Evolutionary conservation across 2,329 filamentous ascomycete genomes (phyloP).

Genomic region (Chaetomiaceae sp.): DNA sequence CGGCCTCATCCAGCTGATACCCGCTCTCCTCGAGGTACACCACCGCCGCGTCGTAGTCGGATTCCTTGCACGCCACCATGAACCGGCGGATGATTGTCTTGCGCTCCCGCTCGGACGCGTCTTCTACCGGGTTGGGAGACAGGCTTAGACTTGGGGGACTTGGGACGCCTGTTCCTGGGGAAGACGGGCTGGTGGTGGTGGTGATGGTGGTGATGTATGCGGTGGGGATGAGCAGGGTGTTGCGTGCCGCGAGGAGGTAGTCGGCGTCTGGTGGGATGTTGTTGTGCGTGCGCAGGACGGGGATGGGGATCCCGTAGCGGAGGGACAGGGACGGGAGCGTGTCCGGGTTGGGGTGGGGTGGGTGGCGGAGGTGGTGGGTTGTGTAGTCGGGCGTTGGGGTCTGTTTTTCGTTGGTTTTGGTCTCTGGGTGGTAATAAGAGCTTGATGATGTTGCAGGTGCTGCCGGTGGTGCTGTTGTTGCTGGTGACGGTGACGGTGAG

Average conservation of each 20-base stretch:
- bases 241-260: constrained; percentile 64
- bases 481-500: constrained; percentile 35
- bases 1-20: constrained; percentile 62
- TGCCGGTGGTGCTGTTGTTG: no score
- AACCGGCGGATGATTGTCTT: constrained; percentile 69
- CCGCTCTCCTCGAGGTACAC: constrained; percentile 68
- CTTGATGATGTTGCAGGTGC: no score
- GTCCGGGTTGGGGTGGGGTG: constrained; percentile 57
- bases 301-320: constrained; percentile 63
- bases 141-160: constrained; percentile 48
- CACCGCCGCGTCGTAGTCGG: constrained; percentile 70
- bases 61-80: constrained; percentile 74
- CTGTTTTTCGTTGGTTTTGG: constrained; percentile 1
- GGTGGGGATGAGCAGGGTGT: constrained; percentile 67
- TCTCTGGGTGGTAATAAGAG: no score
- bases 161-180: neutral
- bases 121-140: constrained; percentile 66
- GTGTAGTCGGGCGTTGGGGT: constrained; percentile 51
- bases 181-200: constrained; percentile 27
- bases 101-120: constrained; percentile 67
- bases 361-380: constrained; percentile 60
- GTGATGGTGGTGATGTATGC: constrained; percentile 61
- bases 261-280: constrained; percentile 58
- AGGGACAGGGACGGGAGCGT: constrained; percentile 65
- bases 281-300: constrained; percentile 61